Conservation (phyloP, 306 rosid species). For the Rosa rugosa region DNA sequence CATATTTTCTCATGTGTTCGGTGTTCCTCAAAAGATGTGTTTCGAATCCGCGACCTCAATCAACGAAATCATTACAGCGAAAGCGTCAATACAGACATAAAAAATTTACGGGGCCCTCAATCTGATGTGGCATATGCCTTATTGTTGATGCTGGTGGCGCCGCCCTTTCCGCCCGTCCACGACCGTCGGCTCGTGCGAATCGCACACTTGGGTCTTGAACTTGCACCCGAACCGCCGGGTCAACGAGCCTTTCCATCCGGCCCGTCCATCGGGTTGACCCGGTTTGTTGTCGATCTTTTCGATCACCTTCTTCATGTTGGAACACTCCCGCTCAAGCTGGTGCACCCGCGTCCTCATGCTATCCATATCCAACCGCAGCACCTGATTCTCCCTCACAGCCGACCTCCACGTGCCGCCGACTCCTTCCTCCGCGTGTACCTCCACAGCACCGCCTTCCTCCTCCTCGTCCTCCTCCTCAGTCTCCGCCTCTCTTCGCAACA, state of each 20-base stretch:
- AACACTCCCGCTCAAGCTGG: constrained; percentile 90
- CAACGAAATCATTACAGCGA: neutral
- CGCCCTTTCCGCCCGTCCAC: constrained; percentile 67
- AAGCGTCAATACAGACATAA: neutral
- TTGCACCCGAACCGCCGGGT: constrained; percentile 76
- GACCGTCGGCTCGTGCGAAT: constrained; percentile 76
- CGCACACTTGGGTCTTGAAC: constrained; percentile 94
- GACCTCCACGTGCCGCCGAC: constrained; percentile 56
- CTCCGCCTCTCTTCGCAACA: constrained; percentile 25
- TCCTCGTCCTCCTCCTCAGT: constrained; percentile 12
- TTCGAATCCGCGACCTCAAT: neutral
- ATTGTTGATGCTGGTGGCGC: constrained; percentile 47
- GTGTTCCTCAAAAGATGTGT: neutral
- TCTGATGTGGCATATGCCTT: constrained; percentile 4
- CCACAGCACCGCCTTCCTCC: constrained; percentile 17
- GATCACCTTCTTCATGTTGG: constrained; percentile 79
- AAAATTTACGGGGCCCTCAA: neutral
- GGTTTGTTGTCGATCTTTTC: constrained; percentile 54
- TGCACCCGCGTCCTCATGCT: constrained; percentile 99
- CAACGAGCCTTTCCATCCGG: constrained; percentile 52
- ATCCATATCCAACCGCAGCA: constrained; percentile 93
- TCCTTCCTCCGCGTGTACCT: constrained; percentile 24
- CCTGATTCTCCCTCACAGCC: constrained; percentile 93
- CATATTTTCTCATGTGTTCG: neutral
- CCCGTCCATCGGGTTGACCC: constrained; percentile 25